phyloP scores from a whole-genome alignment of 164 flowering plant genomes.

The Aristolochia fimbriata region DNA sequence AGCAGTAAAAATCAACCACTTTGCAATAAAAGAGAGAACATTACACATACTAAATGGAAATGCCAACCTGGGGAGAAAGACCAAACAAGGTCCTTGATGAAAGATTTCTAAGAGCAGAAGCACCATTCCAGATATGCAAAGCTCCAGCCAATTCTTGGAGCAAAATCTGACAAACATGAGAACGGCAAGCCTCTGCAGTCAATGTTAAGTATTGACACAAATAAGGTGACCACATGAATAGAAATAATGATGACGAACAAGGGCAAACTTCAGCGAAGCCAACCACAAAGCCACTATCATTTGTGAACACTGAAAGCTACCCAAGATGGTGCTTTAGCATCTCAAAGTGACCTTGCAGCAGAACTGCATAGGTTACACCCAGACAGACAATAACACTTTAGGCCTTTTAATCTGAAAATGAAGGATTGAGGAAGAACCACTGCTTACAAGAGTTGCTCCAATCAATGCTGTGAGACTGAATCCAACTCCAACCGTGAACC shows the following conservation, averaged over 20 bases:
- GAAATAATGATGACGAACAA: too few species aligned
- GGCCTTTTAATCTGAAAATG: too few species aligned
- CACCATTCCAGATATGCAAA: conserved; percentile 16
- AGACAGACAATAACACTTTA: too few species aligned
- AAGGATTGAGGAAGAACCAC: too few species aligned
- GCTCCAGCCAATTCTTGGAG: conserved; percentile 28
- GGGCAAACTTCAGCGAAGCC: too few species aligned
- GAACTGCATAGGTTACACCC: too few species aligned
- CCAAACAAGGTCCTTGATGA: conserved; percentile 24
- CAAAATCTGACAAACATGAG: conserved; percentile 26
- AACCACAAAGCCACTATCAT: too few species aligned
- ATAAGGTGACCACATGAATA: background rate
- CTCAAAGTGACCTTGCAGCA: too few species aligned
- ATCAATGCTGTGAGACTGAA: conserved; percentile 8
- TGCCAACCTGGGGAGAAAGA: conserved; percentile 34
- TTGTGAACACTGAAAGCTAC: too few species aligned
- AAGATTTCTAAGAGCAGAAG: conserved; percentile 9
- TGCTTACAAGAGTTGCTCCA: conserved; percentile 6
- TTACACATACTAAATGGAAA: background rate
- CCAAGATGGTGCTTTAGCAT: too few species aligned
- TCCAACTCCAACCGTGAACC: conserved; percentile 10
- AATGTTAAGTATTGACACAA: background rate
- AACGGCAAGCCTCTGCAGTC: background rate
- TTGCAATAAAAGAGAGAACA: too few species aligned
- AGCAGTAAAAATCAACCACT: background rate